Conservation (phyloP, 768 basidiomycete species). For the Boletus vinaceobasis region DNA sequence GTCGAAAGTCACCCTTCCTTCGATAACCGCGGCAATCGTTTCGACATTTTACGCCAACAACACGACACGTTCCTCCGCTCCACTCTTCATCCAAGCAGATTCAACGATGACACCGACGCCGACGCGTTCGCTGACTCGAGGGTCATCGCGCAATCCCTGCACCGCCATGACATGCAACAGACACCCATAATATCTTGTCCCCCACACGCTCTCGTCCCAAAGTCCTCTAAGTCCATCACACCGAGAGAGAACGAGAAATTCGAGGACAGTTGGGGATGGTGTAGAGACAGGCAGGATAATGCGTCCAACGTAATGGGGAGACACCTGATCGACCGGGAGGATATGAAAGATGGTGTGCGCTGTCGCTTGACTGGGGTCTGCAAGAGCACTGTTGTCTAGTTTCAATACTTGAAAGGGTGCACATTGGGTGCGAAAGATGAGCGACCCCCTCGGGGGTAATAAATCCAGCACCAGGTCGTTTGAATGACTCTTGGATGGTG, state of each 20-base stretch:
- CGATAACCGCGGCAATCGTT: not conserved
- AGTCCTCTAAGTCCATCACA: not conserved
- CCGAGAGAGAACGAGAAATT: slow-evolving; percentile 23
- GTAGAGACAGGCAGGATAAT: slow-evolving; percentile 16
- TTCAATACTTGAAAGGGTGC: slow-evolving; percentile 8
- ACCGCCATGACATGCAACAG: slow-evolving; percentile 23
- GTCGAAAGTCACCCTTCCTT: not conserved
- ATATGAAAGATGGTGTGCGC: slow-evolving; percentile 12
- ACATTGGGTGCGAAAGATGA: slow-evolving; percentile 22
- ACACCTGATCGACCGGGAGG: not conserved
- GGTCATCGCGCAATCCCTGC: not conserved
- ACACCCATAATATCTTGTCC: slow-evolving; percentile 9
- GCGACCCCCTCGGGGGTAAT: slow-evolving; percentile 15
- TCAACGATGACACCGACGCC: slow-evolving; percentile 20
- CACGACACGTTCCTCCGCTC: slow-evolving; percentile 6
- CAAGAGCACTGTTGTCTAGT: not conserved
- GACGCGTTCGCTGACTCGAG: slow-evolving; percentile 16
- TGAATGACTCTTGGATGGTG: not conserved
- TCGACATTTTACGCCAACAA: slow-evolving; percentile 6
- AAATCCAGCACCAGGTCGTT: not conserved
- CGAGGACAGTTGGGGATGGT: slow-evolving; percentile 2
- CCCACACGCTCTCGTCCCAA: slow-evolving; percentile 10
- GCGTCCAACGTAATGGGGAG: slow-evolving; percentile 7
- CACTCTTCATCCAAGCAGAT: slow-evolving; percentile 14
- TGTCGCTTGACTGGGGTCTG: not conserved